Percentiles rank a stretch among this genome's conserved stretches.
phyloP scores from a whole-genome alignment of 2,329 filamentous ascomycete species.

The Ascochyta fabae region DNA sequence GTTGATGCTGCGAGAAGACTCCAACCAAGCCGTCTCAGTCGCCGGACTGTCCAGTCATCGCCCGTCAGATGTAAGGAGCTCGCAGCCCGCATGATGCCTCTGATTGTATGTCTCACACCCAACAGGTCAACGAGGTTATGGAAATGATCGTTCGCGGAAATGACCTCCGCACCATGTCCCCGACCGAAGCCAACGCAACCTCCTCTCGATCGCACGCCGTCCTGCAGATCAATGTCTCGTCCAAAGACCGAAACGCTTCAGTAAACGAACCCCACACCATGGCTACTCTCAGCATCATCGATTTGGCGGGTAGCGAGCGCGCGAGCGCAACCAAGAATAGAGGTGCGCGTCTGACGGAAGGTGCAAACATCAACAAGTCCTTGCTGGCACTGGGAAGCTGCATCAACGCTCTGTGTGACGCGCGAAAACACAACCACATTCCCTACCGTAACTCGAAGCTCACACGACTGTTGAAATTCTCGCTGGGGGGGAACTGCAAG shows the following conservation, averaged over 20 bases:
- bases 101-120: background rate
- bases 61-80: constrained; percentile 73
- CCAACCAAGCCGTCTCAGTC: constrained; percentile 90
- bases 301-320: constrained; percentile 92
- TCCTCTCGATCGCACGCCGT: constrained; percentile 97
- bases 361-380: constrained; percentile 99
- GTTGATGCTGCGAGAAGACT: constrained; percentile 92
- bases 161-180: constrained; percentile 92
- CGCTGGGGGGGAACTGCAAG: constrained; percentile 95
- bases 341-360: constrained; percentile 87
- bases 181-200: constrained; percentile 95
- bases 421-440: constrained; percentile 88
- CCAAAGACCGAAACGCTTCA: constrained; percentile 90
- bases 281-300: constrained; percentile 97
- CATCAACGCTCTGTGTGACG: constrained; percentile 97
- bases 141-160: constrained; percentile 98
- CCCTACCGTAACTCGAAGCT: constrained; percentile 98
- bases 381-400: constrained; percentile 92
- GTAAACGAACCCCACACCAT: constrained; percentile 96
- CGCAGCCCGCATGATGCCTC: too few species aligned
- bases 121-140: constrained; percentile 82
- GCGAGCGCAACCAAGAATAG: constrained; percentile 97
- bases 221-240: constrained; percentile 93
- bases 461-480: constrained; percentile 94
- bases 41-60: constrained; percentile 89